A percentile compares a stretch with the other conserved stretches of the same genome.
Evolutionary conservation across 306 rosid species (phyloP).

Genomic region (Myrica gale): DNA sequence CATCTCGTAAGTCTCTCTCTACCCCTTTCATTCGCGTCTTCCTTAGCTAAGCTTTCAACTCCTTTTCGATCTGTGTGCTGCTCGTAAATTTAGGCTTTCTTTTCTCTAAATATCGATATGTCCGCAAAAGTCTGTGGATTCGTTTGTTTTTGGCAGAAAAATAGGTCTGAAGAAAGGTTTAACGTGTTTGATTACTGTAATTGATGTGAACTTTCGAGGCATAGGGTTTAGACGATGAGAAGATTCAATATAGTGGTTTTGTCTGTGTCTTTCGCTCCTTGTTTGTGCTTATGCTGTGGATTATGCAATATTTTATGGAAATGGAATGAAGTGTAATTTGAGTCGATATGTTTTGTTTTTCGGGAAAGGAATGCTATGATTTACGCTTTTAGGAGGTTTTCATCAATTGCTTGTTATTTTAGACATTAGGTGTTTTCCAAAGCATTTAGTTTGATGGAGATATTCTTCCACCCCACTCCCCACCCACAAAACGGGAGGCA

Average conservation of each 20-base stretch:
- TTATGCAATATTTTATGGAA: not conserved
- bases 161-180: not conserved
- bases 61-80: constrained; percentile 26
- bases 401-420: no score
- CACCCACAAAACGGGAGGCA: not conserved
- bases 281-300: not conserved
- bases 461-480: no score
- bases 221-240: not conserved
- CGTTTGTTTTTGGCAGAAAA: not conserved
- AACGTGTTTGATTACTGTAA: not conserved
- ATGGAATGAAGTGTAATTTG: not conserved
- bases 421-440: not conserved
- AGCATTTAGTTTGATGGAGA: no score
- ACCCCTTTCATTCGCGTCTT: not conserved
- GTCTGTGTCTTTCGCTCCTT: not conserved
- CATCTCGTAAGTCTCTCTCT: constrained; percentile 33
- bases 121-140: not conserved
- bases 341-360: not conserved
- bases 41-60: not conserved
- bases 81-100: constrained; percentile 3
- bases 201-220: not conserved
- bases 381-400: not conserved
- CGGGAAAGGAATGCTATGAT: not conserved
- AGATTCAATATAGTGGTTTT: not conserved
- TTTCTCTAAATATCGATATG: no score